Evolutionary conservation across 140 eudicot genomes (phyloP), one percentile per base, ranked within the genome.

Genomic region (Oenanthe javanica): DNA sequence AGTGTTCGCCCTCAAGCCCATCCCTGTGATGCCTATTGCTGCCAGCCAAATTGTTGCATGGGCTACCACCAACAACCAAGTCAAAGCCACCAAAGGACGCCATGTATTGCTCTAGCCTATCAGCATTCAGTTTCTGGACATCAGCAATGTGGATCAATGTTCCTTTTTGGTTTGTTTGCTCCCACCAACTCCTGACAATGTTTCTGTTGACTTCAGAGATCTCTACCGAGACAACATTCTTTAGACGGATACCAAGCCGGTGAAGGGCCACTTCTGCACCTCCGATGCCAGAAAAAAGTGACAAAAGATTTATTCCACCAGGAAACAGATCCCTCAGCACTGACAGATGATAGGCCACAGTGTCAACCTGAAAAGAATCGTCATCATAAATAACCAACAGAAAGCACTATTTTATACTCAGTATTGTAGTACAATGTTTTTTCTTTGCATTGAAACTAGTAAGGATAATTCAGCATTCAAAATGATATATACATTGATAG

Each of bases 231-330:
- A 95, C 97, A 0, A 95, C 97, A 63, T 86, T 90, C 61, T 89
- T 95, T 43, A 95, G 76, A 27, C 84, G 90, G 23, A 95, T 83
- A 8, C 97, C 97, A 1, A 95, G 97, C 40, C 97, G 79, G 42
- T 95, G 92, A 42, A 95, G 97, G 0, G 99, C 97, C 31, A 95
- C 99, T 71, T 95, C 99, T 0, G 93, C 99, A 11, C 99, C 99
- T 5, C 99, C 99, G 52, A 95, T 95, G 55, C 97, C 96, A 59
- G 99, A 95, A 85, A 95, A 95, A 9, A 95, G 97, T 3, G 99
- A 92, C 9, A 95, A 63, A 18, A 95, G 66, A 82, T 92, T 95
- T 40, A 95, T 47, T 15, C 99, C 99, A 0, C 82, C 45, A 1
- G 96, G 99, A 59, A 79, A 95, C 40, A 88, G 25, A 21, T 87